Percentiles rank a stretch among this genome's conserved stretches.
Conservation (phyloP, 352 stramenopile species). For the Thraustotheca clavata region DNA sequence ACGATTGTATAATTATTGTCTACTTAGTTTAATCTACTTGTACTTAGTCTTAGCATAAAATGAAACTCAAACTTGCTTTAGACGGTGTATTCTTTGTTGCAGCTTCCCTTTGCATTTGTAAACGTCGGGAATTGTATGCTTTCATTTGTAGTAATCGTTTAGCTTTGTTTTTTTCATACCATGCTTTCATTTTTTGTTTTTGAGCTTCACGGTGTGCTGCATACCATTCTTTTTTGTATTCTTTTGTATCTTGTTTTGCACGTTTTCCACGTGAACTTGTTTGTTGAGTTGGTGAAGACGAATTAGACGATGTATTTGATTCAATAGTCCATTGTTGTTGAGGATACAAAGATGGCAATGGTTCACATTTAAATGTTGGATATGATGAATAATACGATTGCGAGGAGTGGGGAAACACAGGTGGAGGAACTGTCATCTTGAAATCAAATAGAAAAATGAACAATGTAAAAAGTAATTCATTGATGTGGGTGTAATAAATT, state of each 20-base stretch:
- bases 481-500: too few species aligned
- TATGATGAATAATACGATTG: too few species aligned
- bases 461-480: too few species aligned
- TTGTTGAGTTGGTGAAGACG: not conserved
- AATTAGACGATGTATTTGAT: too few species aligned
- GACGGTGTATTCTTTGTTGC: not conserved
- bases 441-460: too few species aligned
- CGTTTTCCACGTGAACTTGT: not conserved
- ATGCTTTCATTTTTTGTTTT: constrained; percentile 2
- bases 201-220: not conserved
- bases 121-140: not conserved
- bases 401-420: too few species aligned
- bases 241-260: not conserved
- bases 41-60: not conserved
- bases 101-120: constrained; percentile 4
- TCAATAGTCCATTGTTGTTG: too few species aligned
- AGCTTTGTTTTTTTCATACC: constrained; percentile 7
- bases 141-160: constrained; percentile 3
- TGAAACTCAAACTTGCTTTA: not conserved
- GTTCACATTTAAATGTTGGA: too few species aligned
- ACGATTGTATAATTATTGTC: too few species aligned
- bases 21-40: too few species aligned
- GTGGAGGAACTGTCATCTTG: too few species aligned
- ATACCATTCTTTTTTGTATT: constrained; percentile 8
- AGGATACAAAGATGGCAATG: too few species aligned